Evolutionary conservation across 257 asterid species (phyloP).

Genomic region (Salvia hispanica): DNA sequence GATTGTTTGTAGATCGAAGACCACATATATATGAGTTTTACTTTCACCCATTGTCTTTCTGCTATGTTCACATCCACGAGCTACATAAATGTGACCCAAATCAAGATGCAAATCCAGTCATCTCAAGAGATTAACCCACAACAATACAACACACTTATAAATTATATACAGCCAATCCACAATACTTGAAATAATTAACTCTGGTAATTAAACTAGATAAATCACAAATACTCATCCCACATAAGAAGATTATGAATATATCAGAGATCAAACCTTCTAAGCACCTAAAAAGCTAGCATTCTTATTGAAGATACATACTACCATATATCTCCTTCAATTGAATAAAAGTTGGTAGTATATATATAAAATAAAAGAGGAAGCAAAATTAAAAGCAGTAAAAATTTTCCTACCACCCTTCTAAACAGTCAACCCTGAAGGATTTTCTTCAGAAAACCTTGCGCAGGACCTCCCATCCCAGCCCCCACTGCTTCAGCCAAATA

Average conservation of each 20-base stretch:
- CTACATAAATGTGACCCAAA: neutral
- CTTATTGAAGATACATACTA: constrained; percentile 19
- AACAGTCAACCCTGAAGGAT: constrained; percentile 49
- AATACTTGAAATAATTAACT: neutral
- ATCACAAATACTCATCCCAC: neutral
- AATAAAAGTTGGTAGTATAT: neutral
- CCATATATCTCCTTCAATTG: neutral
- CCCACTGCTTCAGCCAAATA: constrained; percentile 84
- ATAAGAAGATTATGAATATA: neutral
- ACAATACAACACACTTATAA: too few species aligned
- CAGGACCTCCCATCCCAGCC: constrained; percentile 85
- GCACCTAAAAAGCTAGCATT: too few species aligned
- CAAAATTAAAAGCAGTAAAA: neutral
- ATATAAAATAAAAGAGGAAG: neutral
- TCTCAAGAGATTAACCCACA: too few species aligned
- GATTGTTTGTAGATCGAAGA: constrained; percentile 22
- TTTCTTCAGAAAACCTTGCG: constrained; percentile 61
- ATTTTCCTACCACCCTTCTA: constrained; percentile 4
- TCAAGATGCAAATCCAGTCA: neutral
- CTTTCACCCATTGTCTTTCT: neutral
- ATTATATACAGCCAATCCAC: neutral
- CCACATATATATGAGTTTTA: neutral
- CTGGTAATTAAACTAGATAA: neutral
- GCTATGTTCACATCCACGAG: neutral
- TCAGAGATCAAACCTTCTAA: too few species aligned